Evolutionary conservation across 2,329 filamentous ascomycete species (phyloP).

Genomic region (Colletotrichum caudatum): DNA sequence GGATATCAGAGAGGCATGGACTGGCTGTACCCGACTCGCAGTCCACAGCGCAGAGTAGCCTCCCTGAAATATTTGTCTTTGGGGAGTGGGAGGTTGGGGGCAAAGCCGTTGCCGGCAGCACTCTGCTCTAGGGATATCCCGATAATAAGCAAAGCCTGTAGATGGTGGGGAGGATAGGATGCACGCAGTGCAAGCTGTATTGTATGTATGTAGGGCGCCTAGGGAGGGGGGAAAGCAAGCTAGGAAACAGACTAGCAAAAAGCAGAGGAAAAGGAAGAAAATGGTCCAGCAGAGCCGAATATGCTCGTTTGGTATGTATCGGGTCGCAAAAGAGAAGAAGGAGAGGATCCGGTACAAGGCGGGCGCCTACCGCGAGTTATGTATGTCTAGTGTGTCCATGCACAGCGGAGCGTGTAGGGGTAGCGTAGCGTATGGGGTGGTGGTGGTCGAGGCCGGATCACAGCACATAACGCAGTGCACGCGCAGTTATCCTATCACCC

Average conservation of each 20-base stretch:
- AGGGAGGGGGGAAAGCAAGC: constrained; percentile 45
- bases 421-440: constrained; percentile 4
- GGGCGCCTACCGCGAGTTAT: constrained; percentile 64
- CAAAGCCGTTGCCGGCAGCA: constrained; percentile 55
- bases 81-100: constrained; percentile 25
- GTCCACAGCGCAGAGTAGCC: constrained; percentile 36
- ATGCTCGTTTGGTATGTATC: constrained; percentile 50
- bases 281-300: constrained; percentile 48
- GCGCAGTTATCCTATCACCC: constrained; percentile 26
- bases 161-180: constrained; percentile 3
- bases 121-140: constrained; percentile 32
- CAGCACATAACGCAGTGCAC: constrained; percentile 37
- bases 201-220: background rate
- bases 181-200: constrained; percentile 25
- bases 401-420: constrained; percentile 33
- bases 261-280: constrained; percentile 44
- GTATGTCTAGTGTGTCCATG: constrained; percentile 51
- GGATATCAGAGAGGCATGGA: constrained; percentile 23
- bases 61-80: constrained; percentile 22
- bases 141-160: constrained; percentile 23
- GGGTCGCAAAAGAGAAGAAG: constrained; percentile 57
- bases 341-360: constrained; percentile 49
- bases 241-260: constrained; percentile 46
- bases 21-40: constrained; percentile 39
- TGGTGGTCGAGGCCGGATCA: constrained; percentile 40